Evolutionary conservation across 2,329 filamentous ascomycete species (phyloP).

Genomic region (Aureobasidium subglaciale): DNA sequence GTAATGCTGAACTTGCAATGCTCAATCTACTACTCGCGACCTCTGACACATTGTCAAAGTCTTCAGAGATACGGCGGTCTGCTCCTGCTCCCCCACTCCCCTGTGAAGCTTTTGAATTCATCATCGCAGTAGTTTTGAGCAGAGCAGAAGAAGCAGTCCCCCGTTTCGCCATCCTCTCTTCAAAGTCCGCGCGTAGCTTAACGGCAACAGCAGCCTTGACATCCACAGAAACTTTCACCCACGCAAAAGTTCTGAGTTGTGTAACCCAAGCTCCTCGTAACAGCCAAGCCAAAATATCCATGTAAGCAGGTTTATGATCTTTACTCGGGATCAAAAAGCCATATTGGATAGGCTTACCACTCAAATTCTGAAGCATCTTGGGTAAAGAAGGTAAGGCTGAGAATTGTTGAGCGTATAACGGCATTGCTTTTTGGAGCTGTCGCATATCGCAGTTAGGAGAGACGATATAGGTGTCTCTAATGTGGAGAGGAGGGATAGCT

Average conservation of each 20-base stretch:
- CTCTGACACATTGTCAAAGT: background rate
- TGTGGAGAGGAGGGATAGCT: conserved; percentile 82
- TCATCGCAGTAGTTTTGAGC: background rate
- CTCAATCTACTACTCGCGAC: background rate
- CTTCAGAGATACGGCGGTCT: background rate
- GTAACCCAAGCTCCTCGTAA: conserved; percentile 90
- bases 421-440: conserved; percentile 60
- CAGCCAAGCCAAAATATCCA: conserved; percentile 88
- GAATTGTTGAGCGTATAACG: conserved; percentile 70
- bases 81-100: too few species aligned
- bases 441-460: conserved; percentile 80
- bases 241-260: conserved; percentile 84
- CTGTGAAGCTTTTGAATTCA: too few species aligned
- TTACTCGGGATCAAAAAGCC: conserved; percentile 78
- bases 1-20: background rate
- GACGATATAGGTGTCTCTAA: conserved; percentile 82
- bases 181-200: conserved; percentile 7
- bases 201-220: conserved; percentile 17
- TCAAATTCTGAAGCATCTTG: conserved; percentile 80
- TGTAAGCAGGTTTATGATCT: conserved; percentile 78
- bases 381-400: conserved; percentile 75
- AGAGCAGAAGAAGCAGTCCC: background rate
- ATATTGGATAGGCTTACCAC: conserved; percentile 73
- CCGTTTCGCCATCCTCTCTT: conserved; percentile 2
- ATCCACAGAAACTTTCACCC: conserved; percentile 45